Base-by-base conservation (phyloP, 371 early-diverging fungal species). In the Saksenaea vasiformis region DNA sequence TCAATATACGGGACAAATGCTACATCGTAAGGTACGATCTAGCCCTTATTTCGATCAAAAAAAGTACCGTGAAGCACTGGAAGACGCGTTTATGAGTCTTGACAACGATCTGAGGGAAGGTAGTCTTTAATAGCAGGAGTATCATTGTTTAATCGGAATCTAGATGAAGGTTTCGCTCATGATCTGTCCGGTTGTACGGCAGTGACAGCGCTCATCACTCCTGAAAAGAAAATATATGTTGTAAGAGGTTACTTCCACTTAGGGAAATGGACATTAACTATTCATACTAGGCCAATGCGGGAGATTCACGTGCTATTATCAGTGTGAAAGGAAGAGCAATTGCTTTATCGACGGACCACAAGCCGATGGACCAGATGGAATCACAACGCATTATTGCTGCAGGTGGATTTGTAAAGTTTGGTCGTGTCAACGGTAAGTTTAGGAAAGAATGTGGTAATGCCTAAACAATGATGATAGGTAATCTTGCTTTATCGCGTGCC, bases 141-240 rank as follows among this genome's bases (percentile, higher is more conserved):
- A 34, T 22, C n/a, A 13, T 3, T 17, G n/a, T 19, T 59, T 5
- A 31, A 26, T 37, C 17, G 17, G 36, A 10, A 34, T 22, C 22
- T 66, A 93, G 93, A 93, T 70, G 82, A 87, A 13, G 85, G 84
- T 28, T 88, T 87, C 65, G 78, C 76, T 11, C 71, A 83, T 62
- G 95, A 96, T 63, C 87, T 94, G 19, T 92, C 97, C 26, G 99
- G 99, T 34, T 96, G 97, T 84, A 98, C 99, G 11, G 95, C 99
- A 41, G 95, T 98, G 11, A 70, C 78, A 3, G 77, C 73, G 0
- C 62, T 81, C 3, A 53, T 81, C 5, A 76, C 77, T 36, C 78
- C 76, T 39, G 76, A 78, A 26, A 73, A 73, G 38, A 55, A 61
- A 28, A 69, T 80, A 9, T 60, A 69, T 58, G 80, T 77, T 54